phyloP scores from a whole-genome alignment of 1,284 basidiomycete genomes.

The Volvariella volvacea region DNA sequence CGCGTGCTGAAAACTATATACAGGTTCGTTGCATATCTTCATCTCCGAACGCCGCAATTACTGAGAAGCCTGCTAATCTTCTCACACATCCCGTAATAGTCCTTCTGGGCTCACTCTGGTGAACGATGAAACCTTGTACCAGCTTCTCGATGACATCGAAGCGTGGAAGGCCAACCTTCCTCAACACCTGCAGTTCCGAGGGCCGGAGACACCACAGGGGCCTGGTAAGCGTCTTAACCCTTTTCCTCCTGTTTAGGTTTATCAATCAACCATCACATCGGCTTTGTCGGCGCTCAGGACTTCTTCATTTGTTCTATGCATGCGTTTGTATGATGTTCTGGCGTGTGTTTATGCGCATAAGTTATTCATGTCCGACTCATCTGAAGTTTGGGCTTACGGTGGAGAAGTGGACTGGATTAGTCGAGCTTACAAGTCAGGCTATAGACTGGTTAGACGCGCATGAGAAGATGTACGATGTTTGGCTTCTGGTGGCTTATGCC shows the following conservation, averaged over 20 bases:
- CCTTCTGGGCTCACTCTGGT: slow-evolving; percentile 81
- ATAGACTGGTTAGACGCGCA: slow-evolving; percentile 89
- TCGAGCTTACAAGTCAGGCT: slow-evolving; percentile 66
- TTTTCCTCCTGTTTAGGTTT: slow-evolving; percentile 8
- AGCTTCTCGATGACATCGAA: slow-evolving; percentile 70
- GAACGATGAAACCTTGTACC: slow-evolving; percentile 70
- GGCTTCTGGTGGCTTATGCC: slow-evolving; percentile 82
- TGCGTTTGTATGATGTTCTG: slow-evolving; percentile 88
- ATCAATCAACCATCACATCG: background rate
- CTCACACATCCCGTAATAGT: slow-evolving; percentile 30
- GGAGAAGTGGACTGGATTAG: slow-evolving; percentile 72
- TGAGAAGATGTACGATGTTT: slow-evolving; percentile 79
- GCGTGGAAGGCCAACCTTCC: slow-evolving; percentile 75
- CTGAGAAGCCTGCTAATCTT: background rate
- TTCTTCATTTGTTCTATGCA: slow-evolving; percentile 82
- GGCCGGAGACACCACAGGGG: slow-evolving; percentile 51
- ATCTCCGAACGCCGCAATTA: background rate
- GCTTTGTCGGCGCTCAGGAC: slow-evolving; percentile 36
- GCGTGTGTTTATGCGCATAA: slow-evolving; percentile 93
- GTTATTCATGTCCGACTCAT: slow-evolving; percentile 80
- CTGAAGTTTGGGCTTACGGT: slow-evolving; percentile 80
- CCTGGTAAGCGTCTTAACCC: slow-evolving; percentile 45
- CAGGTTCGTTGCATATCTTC: slow-evolving; percentile 38
- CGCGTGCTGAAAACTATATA: slow-evolving; percentile 89
- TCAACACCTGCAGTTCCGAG: slow-evolving; percentile 67